Base-by-base conservation (phyloP, 2,329 filamentous ascomycete genomes). In the Ophiocordyceps camponoti-floridani region DNA sequence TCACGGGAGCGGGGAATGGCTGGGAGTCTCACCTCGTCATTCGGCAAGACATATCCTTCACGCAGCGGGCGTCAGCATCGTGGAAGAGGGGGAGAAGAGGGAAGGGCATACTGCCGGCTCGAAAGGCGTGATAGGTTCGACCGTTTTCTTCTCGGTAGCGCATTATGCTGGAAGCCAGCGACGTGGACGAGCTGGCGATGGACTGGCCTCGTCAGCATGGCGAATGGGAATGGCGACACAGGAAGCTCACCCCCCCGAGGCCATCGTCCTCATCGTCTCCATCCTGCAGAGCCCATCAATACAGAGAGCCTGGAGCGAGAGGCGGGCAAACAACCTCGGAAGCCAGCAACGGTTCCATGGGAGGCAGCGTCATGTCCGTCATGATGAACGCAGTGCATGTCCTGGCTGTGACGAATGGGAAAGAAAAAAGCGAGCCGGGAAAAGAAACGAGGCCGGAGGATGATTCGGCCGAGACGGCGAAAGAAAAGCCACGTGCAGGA, bases 131-230 rank as follows among this genome's bases (percentile, higher is more conserved):
- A 37, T 63, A 65, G 0, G 60, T 63, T 14, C 63, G 51, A 2
- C 62, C 62, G 47, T 64, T 60, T 44, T 65, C 62, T 10, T 56
- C 52, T 5, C 61, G 58, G 49, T 60, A 61, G 6, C 56, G 49
- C 35, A 56, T 47, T 40, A 66, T 61, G 45, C 60, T 65, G 1
- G 61, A 61, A 14, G 52, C 49, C n/a, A 62, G 50, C 3, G 59
- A 62, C 0, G 50, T 52, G 0, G 57, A 33, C 16, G 45, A 47
- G 26, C 45, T 47, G 8, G 45, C 45, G 10, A 47, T 44, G 23
- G 45, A 47, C 45, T 47, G 40, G 19, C 4, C 26, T 14, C 14
- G 14, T 41, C 16, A 41, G 40, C 23, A 4, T 16, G 16, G 4
- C 6, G 9, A 23, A 18, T 4, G 4, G 18, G 9, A 13, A 13